Conservation (phyloP, 2,329 filamentous ascomycete genomes). For the Fusarium sp. region DNA sequence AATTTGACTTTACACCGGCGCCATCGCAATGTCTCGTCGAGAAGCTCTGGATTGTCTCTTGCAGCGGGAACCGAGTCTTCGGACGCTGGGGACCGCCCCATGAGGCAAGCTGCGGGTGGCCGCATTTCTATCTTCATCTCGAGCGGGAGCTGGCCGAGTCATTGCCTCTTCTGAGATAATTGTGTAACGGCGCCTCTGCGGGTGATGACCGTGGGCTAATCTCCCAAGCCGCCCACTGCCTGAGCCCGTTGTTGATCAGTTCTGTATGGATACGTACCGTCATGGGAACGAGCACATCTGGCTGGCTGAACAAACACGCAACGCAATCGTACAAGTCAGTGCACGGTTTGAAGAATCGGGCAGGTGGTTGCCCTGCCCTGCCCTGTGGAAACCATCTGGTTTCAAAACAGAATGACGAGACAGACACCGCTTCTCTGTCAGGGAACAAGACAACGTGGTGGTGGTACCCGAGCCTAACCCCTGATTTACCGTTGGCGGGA, state of each 20-base stretch:
- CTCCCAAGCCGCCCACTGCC: slow-evolving; percentile 9
- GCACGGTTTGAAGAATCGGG: background rate
- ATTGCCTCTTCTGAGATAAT: slow-evolving; percentile 12
- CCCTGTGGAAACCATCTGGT: background rate
- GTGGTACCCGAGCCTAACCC: slow-evolving; percentile 1
- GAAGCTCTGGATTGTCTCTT: background rate
- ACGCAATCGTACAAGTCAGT: background rate
- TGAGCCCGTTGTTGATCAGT: background rate
- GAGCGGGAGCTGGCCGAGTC: slow-evolving; percentile 5
- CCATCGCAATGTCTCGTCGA: background rate
- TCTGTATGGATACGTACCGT: background rate
- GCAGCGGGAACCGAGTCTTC: slow-evolving; percentile 4
- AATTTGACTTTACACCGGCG: slow-evolving; percentile 22
- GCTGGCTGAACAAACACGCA: background rate
- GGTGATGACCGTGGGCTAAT: slow-evolving; percentile 12
- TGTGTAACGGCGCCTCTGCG: slow-evolving; percentile 15
- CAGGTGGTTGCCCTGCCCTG: background rate
- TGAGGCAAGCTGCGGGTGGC: slow-evolving; percentile 12
- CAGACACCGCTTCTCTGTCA: background rate
- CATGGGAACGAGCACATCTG: background rate
- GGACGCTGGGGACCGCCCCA: background rate
- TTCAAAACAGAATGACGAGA: background rate
- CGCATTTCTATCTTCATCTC: slow-evolving; percentile 8
- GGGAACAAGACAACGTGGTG: background rate
- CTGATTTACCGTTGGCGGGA: slow-evolving; percentile 1